Evolutionary conservation across 768 basidiomycete species (phyloP), one percentile per base, ranked within the genome.

Genomic region (Collybia sp.): DNA sequence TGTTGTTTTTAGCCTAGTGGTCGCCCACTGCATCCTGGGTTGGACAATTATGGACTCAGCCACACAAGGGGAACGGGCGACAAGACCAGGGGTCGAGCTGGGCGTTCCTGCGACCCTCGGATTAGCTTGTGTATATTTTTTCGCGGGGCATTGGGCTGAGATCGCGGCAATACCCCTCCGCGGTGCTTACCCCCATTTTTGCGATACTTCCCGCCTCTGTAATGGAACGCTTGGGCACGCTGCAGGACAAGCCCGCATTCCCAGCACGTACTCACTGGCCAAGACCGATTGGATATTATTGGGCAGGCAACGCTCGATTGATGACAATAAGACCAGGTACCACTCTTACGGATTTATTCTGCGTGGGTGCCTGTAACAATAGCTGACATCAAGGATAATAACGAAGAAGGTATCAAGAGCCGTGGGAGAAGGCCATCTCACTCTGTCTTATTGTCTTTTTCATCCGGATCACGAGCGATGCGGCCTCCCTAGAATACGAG

Each of bases 301-400:
- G 61, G 49, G 38, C 46, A 45, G 49, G 44, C 25, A 39, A 42
- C 45, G 35, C 49, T 52, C 36, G 46, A 46, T 37, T 53, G 53
- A 48, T 60, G 58, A 71, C 70, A 72, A 70, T 70, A 70, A 67
- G 65, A 56, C 61, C 63, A 69, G 69, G 70, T 61, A 71, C 67
- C 37, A 49, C 57, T 44, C 53, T 30, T 50, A 46, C 52, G 16
- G 30, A 40, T 51, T 53, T 40, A 38, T 48, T 51, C 36, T 45
- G 43, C 48, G 47, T 47, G 36, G 43, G 44, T 42, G 41, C 42
- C 43, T 35, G 50, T 46, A 52, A 58, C 57, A 58, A 60, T 58
- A 58, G 55, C 53, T 42, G 20, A 44, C 50, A 48, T 54, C 55
- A 56, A 59, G 53, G 53, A 58, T 50, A 51, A 59, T 47, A 25